These are phyloP conservation scores for Epichloe aotearoae DNA, from an alignment of 2,329 filamentous ascomycete species.

Conservation along the genomic window DNA sequence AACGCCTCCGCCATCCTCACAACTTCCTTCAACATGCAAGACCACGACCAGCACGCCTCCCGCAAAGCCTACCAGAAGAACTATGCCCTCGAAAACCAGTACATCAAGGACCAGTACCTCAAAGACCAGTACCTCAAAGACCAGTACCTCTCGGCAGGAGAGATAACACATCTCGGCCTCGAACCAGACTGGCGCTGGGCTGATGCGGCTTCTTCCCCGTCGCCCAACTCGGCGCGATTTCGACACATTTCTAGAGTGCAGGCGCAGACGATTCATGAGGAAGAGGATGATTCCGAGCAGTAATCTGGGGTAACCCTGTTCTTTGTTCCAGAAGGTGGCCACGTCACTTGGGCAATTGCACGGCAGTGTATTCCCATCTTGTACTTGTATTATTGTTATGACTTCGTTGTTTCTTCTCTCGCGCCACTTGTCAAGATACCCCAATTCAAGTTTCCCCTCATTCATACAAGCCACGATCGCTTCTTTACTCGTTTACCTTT, in stretches of 20 bases:
- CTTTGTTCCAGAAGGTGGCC: too few species aligned
- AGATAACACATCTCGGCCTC: slow-evolving; percentile 9
- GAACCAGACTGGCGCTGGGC: slow-evolving; percentile 27
- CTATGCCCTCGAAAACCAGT: slow-evolving; percentile 9
- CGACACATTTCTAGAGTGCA: slow-evolving; percentile 37
- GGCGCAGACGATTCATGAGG: slow-evolving; percentile 57
- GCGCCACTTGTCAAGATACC: slow-evolving; percentile 1
- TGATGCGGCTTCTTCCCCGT: slow-evolving; percentile 18
- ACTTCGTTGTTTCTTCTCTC: not conserved
- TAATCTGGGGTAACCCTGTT: slow-evolving; percentile 2
- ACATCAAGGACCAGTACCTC: slow-evolving; percentile 4
- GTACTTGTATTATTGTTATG: not conserved
- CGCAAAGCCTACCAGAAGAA: slow-evolving; percentile 2
- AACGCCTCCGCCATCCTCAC: slow-evolving; percentile 42
- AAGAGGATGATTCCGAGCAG: slow-evolving; percentile 51
- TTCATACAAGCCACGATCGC: not conserved
- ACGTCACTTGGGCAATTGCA: too few species aligned
- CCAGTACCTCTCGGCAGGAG: slow-evolving; percentile 1
- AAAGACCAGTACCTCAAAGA: slow-evolving; percentile 5
- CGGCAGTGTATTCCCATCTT: not conserved
- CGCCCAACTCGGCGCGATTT: slow-evolving; percentile 14
- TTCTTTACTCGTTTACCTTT: not conserved
- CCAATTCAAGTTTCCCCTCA: not conserved
- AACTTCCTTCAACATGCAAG: slow-evolving; percentile 32
- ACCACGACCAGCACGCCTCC: slow-evolving; percentile 9